Evolutionary conservation across 371 early-diverging fungal species (phyloP).

Genomic region (Capillidium rhysosporum): DNA sequence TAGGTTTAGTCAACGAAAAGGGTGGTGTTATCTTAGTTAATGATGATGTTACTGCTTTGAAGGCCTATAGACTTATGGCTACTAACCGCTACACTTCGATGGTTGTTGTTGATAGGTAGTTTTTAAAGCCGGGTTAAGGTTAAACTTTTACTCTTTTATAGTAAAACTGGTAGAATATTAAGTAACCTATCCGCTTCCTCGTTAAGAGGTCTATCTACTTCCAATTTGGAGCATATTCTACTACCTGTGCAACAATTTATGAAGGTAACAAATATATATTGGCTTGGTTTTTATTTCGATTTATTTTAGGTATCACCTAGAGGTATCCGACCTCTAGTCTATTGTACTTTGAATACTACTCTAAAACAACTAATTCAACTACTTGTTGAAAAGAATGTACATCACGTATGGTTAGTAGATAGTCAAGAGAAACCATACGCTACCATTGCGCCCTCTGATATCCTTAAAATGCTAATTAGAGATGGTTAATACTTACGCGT

Average conservation of each 20-base stretch:
- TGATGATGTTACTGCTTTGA: neutral
- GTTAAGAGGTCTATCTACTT: neutral
- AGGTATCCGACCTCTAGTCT: constrained; percentile 4
- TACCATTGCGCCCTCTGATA: constrained; percentile 3
- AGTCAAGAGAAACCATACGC: neutral
- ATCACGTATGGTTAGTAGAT: constrained; percentile 4
- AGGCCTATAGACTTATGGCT: constrained; percentile 2
- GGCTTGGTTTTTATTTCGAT: neutral
- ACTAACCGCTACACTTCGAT: neutral
- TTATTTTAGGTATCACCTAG: constrained; percentile 2
- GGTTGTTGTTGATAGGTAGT: constrained; percentile 1
- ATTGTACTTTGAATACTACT: neutral
- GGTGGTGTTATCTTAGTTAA: constrained; percentile 1
- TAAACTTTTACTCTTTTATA: neutral
- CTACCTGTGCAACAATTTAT: constrained; percentile 3
- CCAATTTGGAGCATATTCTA: neutral
- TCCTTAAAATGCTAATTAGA: neutral
- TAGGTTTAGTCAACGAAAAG: neutral
- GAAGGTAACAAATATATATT: neutral
- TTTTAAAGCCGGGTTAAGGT: neutral
- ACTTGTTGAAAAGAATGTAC: neutral
- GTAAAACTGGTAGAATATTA: neutral
- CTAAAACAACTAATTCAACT: neutral
- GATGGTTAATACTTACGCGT: no score
- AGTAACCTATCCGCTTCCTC: constrained; percentile 5